These are phyloP conservation scores for Brassica balearica DNA, from an alignment of 441 rosid species.

Conservation along the genomic window DNA sequence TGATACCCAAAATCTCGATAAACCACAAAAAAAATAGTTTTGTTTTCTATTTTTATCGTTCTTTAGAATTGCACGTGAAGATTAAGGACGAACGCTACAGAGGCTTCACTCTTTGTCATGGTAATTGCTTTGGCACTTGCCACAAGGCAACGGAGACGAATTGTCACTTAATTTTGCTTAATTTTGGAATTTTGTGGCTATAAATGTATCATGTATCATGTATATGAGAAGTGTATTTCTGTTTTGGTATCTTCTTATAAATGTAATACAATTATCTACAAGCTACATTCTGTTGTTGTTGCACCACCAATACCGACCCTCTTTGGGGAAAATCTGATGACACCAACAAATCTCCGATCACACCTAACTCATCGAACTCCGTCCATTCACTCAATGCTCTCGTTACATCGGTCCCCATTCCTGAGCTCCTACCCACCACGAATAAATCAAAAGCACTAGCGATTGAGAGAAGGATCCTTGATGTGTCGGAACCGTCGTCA, in stretches of 20 bases:
- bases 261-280: constrained; percentile 27
- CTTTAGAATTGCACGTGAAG: neutral
- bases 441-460: constrained; percentile 45
- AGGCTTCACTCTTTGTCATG: neutral
- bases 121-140: neutral
- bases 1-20: neutral
- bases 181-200: neutral
- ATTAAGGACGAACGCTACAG: neutral
- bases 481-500: constrained; percentile 42
- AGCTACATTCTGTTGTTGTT: constrained; percentile 48
- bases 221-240: constrained; percentile 2
- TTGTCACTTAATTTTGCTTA: neutral
- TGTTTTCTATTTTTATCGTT: neutral
- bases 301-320: constrained; percentile 43
- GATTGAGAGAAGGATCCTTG: constrained; percentile 38
- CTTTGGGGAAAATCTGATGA: constrained; percentile 30
- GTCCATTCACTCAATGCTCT: constrained; percentile 42
- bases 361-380: constrained; percentile 54
- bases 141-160: constrained; percentile 3
- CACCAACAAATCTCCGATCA: constrained; percentile 51
- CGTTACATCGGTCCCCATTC: constrained; percentile 31
- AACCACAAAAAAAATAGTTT: neutral
- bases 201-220: constrained; percentile 7
- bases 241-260: neutral
- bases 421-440: constrained; percentile 48